phyloP scores from a whole-genome alignment of 805 yeast species.

The Cyberlindnera xishuangbannaensis region DNA sequence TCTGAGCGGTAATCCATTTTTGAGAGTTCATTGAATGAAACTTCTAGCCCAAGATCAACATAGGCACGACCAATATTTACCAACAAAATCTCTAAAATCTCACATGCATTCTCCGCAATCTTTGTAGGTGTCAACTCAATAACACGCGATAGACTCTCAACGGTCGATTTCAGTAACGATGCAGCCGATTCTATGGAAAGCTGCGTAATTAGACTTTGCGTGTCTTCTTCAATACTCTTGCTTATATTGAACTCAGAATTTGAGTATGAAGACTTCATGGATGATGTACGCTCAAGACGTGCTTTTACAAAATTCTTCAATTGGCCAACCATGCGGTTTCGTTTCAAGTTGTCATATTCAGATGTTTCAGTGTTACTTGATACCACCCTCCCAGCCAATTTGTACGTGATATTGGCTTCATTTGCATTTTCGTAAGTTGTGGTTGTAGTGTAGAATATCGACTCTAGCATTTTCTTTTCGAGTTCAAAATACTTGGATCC shows the following conservation, averaged over 20 bases:
- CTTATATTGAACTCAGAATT: constrained; percentile 3
- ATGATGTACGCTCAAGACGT: constrained; percentile 38
- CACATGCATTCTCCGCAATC: constrained; percentile 56
- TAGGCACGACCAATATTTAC: constrained; percentile 69
- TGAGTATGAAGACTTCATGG: constrained; percentile 21
- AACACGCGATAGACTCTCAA: constrained; percentile 73
- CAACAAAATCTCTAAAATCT: constrained; percentile 59
- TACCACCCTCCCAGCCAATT: constrained; percentile 20
- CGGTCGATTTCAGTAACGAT: constrained; percentile 57
- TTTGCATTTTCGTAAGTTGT: constrained; percentile 27
- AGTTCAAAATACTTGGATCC: constrained; percentile 63
- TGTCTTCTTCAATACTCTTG: constrained; percentile 2
- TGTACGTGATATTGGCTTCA: constrained; percentile 28
- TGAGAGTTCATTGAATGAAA: constrained; percentile 45
- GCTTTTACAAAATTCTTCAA: constrained; percentile 53
- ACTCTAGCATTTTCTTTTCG: constrained; percentile 64
- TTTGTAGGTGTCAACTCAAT: constrained; percentile 65
- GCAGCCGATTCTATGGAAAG: constrained; percentile 47
- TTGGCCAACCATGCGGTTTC: constrained; percentile 42
- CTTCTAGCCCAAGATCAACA: constrained; percentile 70
- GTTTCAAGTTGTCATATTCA: constrained; percentile 26
- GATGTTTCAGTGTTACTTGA: constrained; percentile 10
- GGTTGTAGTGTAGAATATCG: constrained; percentile 28
- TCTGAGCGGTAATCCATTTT: constrained; percentile 30
- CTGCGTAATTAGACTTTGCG: constrained; percentile 18